phyloP scores from a whole-genome alignment of 169 alveolate genomes.

The Theileria sp. region DNA sequence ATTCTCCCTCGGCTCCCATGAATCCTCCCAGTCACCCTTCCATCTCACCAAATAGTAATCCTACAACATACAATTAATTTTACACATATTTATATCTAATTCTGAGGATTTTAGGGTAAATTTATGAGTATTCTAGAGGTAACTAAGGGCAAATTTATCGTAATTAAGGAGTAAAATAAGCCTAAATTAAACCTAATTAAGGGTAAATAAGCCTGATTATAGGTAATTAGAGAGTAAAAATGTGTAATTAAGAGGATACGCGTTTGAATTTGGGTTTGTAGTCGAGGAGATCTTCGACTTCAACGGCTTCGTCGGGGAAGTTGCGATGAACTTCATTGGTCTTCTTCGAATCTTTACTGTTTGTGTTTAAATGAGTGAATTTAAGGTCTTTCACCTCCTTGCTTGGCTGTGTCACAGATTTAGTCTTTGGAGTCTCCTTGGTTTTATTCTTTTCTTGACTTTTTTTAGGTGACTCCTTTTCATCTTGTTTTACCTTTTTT shows the following conservation, averaged over 20 bases:
- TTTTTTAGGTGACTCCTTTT: background rate
- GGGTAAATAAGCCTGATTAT: no score
- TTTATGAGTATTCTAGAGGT: no score
- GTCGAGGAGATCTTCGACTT: conserved; percentile 66
- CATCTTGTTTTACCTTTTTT: background rate
- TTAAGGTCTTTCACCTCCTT: background rate
- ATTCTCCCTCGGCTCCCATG: conserved; percentile 69
- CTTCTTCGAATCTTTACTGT: background rate
- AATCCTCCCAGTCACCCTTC: conserved; percentile 72
- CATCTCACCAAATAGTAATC: conserved; percentile 64
- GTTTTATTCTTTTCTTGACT: conserved; percentile 6
- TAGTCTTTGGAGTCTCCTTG: background rate
- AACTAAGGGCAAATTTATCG: no score
- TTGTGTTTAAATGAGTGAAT: background rate
- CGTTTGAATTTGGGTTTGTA: conserved; percentile 60
- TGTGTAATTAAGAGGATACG: background rate
- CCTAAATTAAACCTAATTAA: no score
- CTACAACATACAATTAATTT: conserved; percentile 14
- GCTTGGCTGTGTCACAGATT: background rate
- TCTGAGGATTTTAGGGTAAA: no score
- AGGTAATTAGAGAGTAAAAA: no score
- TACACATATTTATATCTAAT: no score
- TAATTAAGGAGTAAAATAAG: no score
- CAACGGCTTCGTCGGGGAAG: conserved; percentile 65
- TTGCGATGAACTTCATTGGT: background rate